Percentiles rank a stretch among this genome's conserved stretches.
Conservation (phyloP, 495 filamentous ascomycete species). For the Endocarpon pusillum region DNA sequence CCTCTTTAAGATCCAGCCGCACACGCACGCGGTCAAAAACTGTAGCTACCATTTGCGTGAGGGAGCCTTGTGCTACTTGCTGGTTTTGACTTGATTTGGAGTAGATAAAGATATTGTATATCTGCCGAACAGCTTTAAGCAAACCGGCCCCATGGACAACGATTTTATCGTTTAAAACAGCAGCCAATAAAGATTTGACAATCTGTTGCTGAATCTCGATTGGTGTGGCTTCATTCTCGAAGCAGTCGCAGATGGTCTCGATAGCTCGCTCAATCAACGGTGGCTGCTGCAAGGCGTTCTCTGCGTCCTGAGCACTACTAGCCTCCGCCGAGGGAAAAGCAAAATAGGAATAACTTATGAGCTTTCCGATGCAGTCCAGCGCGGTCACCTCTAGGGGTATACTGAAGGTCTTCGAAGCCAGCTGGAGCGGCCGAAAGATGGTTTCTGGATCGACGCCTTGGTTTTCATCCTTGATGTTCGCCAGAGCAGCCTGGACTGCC, state of each 20-base stretch:
- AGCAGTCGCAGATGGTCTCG: slow-evolving; percentile 98
- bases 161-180: slow-evolving; percentile 94
- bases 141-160: slow-evolving; percentile 94
- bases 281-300: slow-evolving; percentile 27
- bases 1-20: slow-evolving; percentile 75
- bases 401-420: slow-evolving; percentile 71
- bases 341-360: slow-evolving; percentile 97
- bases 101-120: slow-evolving; percentile 96
- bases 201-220: slow-evolving; percentile 92
- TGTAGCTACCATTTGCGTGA: slow-evolving; percentile 97
- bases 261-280: slow-evolving; percentile 93
- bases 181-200: slow-evolving; percentile 86
- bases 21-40: slow-evolving; percentile 89
- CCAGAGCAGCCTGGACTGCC: slow-evolving; percentile 60
- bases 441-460: slow-evolving; percentile 65
- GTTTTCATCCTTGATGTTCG: slow-evolving; percentile 63
- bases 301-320: slow-evolving; percentile 19
- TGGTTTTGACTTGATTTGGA: slow-evolving; percentile 85
- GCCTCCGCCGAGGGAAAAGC: slow-evolving; percentile 45
- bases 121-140: slow-evolving; percentile 92
- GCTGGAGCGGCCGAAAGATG: slow-evolving; percentile 75
- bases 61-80: slow-evolving; percentile 85
- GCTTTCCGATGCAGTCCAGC: slow-evolving; percentile 93
- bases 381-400: slow-evolving; percentile 74
- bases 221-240: slow-evolving; percentile 84